Percentiles rank a stretch among this genome's conserved stretches.
Conservation (phyloP, 805 yeast species). For the Pichia phayaonensis region DNA sequence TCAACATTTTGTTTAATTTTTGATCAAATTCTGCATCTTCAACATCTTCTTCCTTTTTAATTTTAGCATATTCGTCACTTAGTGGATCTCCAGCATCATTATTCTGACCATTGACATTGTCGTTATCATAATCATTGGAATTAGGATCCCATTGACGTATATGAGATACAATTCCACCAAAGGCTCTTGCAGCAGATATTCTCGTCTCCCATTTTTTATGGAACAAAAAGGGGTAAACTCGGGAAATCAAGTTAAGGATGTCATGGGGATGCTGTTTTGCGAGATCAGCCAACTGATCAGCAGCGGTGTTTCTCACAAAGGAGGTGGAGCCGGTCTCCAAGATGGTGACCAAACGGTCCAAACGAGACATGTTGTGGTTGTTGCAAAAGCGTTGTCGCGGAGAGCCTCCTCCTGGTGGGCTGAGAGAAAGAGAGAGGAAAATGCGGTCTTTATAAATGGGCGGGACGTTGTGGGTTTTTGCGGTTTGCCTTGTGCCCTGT, state of each 20-base stretch:
- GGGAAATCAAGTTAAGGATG: conserved; percentile 66
- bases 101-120: conserved; percentile 7
- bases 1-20: conserved; percentile 28
- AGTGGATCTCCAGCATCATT: conserved; percentile 14
- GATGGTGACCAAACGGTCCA: conserved; percentile 32
- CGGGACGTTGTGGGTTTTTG: not conserved
- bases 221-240: conserved; percentile 84
- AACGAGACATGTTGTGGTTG: conserved; percentile 23
- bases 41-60: conserved; percentile 11
- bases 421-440: not conserved
- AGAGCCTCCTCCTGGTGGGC: no score
- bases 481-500: not conserved
- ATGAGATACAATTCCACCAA: conserved; percentile 85
- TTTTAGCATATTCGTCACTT: not conserved
- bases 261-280: conserved; percentile 96
- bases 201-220: conserved; percentile 93
- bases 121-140: conserved; percentile 14
- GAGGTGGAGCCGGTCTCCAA: conserved; percentile 94
- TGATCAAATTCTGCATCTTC: conserved; percentile 22
- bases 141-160: conserved; percentile 84
- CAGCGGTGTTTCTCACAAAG: conserved; percentile 90
- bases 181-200: conserved; percentile 87
- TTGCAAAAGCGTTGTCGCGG: conserved; percentile 1
- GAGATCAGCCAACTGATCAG: conserved; percentile 90
- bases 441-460: not conserved